phyloP scores from a whole-genome alignment of 2,329 filamentous ascomycete species.

The Microascus cirrosus region DNA sequence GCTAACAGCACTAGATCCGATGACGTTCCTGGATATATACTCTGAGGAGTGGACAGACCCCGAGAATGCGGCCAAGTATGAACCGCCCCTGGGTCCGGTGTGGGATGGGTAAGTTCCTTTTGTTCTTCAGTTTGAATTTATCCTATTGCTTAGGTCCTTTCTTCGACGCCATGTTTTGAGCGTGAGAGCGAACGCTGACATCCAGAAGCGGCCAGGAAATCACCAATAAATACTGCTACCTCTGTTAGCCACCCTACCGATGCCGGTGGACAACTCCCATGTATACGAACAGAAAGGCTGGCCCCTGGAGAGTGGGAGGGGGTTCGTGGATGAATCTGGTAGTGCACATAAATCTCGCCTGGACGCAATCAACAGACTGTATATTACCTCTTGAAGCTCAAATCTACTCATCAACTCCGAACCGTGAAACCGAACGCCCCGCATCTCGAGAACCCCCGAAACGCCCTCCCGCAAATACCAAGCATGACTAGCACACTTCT shows the following conservation, averaged over 20 bases:
- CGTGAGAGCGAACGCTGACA: neutral
- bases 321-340: too few species aligned
- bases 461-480: neutral
- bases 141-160: neutral
- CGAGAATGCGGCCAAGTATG: conserved; percentile 2
- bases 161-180: neutral
- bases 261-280: too few species aligned
- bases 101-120: neutral
- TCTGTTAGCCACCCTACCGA: neutral
- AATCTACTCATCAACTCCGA: neutral
- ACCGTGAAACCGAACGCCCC: neutral
- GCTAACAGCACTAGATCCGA: neutral
- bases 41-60: conserved; percentile 3
- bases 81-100: conserved; percentile 1
- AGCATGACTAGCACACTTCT: neutral
- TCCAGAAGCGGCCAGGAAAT: neutral
- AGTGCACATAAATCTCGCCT: too few species aligned
- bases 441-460: neutral
- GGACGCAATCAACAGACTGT: neutral
- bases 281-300: too few species aligned
- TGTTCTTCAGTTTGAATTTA: neutral
- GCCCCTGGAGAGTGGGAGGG: too few species aligned
- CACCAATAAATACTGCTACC: neutral
- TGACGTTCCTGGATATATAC: conserved; percentile 3
- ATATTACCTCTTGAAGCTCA: neutral